Conservation (phyloP, 2,329 filamentous ascomycete species). For the Apiospora arundinis region DNA sequence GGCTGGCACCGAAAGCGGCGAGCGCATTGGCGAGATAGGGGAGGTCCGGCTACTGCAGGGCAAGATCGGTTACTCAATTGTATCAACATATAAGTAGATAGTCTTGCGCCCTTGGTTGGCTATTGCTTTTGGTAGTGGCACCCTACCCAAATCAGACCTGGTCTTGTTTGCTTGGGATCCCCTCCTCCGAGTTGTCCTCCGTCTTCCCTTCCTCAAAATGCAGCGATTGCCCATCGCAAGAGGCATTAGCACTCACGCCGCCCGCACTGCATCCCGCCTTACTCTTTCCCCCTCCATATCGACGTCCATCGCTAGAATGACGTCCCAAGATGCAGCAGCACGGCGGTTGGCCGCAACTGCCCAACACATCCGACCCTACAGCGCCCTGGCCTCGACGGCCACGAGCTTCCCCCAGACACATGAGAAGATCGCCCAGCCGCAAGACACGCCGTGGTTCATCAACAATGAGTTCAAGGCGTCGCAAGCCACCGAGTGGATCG, state of each 20-base stretch:
- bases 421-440: conserved; percentile 69
- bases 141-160: conserved; percentile 11
- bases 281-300: conserved; percentile 28
- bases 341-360: conserved; percentile 65
- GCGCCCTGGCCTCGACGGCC: conserved; percentile 60
- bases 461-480: conserved; percentile 80
- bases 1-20: conserved; percentile 15
- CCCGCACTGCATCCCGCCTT: conserved; percentile 35
- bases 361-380: conserved; percentile 59
- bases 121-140: background rate
- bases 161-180: conserved; percentile 13
- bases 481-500: conserved; percentile 74
- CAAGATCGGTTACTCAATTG: background rate
- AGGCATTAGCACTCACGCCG: conserved; percentile 34
- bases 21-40: conserved; percentile 9
- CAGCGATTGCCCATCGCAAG: conserved; percentile 38
- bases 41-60: conserved; percentile 1
- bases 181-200: background rate
- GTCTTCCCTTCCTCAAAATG: conserved; percentile 31
- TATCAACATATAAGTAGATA: conserved; percentile 4
- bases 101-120: background rate
- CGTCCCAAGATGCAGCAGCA: conserved; percentile 47
- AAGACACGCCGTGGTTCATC: conserved; percentile 81
- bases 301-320: conserved; percentile 39
- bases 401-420: conserved; percentile 74